Conservation (phyloP, 192 early-diverging fungal genomes). For the Backusella tarrabulga region DNA sequence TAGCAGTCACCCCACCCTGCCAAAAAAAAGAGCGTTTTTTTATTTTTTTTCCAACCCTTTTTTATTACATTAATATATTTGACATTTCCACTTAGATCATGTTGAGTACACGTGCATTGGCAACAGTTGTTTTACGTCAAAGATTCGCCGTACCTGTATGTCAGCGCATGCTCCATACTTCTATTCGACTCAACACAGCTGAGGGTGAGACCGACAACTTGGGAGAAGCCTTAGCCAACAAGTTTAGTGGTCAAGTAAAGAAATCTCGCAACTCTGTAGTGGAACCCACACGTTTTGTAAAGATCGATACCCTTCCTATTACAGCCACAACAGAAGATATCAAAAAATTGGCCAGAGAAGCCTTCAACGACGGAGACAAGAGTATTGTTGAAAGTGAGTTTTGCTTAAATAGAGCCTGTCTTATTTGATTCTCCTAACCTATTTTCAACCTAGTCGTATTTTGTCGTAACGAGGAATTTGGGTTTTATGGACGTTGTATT, state of each 20-base stretch:
- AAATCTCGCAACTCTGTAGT: not conserved
- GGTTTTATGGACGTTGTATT: conserved; percentile 26
- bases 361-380: conserved; percentile 22
- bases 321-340: conserved; percentile 35
- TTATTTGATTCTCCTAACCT: not conserved
- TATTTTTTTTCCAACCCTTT: not conserved
- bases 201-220: not conserved
- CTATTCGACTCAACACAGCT: not conserved
- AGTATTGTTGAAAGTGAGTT: conserved; percentile 29
- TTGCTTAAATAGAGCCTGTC: not conserved
- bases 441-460: conserved; percentile 22
- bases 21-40: not conserved
- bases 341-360: conserved; percentile 26
- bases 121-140: not conserved
- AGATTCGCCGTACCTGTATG: not conserved
- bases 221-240: not conserved
- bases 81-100: conserved; percentile 6
- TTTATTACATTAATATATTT: not conserved
- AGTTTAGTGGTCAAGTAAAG: not conserved
- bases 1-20: conserved; percentile 3
- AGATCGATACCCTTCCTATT: conserved; percentile 22
- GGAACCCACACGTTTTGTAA: conserved; percentile 17
- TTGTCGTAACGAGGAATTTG: conserved; percentile 17
- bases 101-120: not conserved
- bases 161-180: not conserved